A percentile compares a stretch with the other conserved stretches of the same genome.
Conservation (phyloP, 2,329 filamentous ascomycete species). For the Pseudopithomyces chartarum region DNA sequence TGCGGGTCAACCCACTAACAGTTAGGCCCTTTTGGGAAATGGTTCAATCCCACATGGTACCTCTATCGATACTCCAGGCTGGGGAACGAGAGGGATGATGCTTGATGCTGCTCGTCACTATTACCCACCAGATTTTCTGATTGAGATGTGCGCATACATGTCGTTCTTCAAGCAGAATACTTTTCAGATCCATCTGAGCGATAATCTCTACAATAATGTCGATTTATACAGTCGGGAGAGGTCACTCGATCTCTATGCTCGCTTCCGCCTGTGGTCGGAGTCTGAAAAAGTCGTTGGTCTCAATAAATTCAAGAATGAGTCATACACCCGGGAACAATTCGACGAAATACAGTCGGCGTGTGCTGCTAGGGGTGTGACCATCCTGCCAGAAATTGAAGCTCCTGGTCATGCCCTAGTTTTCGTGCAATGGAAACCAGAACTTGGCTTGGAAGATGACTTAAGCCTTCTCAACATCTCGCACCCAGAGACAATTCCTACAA, state of each 20-base stretch:
- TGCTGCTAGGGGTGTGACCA: slow-evolving; percentile 24
- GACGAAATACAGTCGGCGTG: slow-evolving; percentile 24
- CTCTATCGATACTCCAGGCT: slow-evolving; percentile 43
- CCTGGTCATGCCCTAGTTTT: slow-evolving; percentile 26
- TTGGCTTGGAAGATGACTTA: slow-evolving; percentile 35
- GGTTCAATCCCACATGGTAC: slow-evolving; percentile 29
- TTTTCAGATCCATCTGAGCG: slow-evolving; percentile 52
- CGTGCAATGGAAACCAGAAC: slow-evolving; percentile 31
- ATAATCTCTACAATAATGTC: slow-evolving; percentile 48
- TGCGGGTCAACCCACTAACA: neutral
- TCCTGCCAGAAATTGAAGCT: slow-evolving; percentile 29
- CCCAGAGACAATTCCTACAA: slow-evolving; percentile 22
- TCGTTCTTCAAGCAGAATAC: slow-evolving; percentile 51
- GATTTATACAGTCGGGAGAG: slow-evolving; percentile 55
- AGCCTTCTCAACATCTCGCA: slow-evolving; percentile 27
- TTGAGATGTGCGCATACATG: slow-evolving; percentile 46
- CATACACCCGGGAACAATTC: slow-evolving; percentile 24
- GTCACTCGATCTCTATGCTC: slow-evolving; percentile 57
- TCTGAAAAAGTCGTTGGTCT: slow-evolving; percentile 54
- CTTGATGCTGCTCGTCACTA: slow-evolving; percentile 46
- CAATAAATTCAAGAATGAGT: slow-evolving; percentile 48
- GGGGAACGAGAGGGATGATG: slow-evolving; percentile 46
- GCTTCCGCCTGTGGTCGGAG: slow-evolving; percentile 61
- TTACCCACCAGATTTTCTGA: slow-evolving; percentile 43
- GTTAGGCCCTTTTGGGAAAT: slow-evolving; percentile 25